Percentiles rank a stretch among this genome's conserved stretches.
Evolutionary conservation across 176 grass and related monocot species (phyloP).

Genomic region (Cenchrus fungigraminus): DNA sequence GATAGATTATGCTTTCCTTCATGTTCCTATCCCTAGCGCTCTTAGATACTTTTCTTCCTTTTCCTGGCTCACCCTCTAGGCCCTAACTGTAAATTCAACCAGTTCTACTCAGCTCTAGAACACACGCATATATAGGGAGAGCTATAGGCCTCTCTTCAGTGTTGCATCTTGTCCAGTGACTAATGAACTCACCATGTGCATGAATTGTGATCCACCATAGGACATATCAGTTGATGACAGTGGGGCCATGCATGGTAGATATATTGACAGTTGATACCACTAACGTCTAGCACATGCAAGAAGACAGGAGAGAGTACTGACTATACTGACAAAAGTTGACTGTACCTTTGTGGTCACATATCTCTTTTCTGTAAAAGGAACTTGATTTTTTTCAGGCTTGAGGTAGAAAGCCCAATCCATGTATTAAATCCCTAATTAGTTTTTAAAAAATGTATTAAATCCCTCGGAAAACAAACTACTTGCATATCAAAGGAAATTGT

Average conservation of each 20-base stretch:
- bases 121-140: not conserved
- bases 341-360: not conserved
- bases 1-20: slow-evolving; percentile 12
- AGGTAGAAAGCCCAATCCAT: not conserved
- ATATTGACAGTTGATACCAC: no score
- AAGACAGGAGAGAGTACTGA: not conserved
- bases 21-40: slow-evolving; percentile 21
- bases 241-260: not conserved
- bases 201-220: not conserved
- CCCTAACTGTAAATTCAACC: not conserved
- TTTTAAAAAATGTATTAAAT: not conserved
- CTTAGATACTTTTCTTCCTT: slow-evolving; percentile 9
- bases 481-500: not conserved
- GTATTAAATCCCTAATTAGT: not conserved
- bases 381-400: not conserved
- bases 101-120: not conserved
- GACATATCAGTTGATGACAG: not conserved
- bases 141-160: not conserved
- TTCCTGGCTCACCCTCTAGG: slow-evolving; percentile 17
- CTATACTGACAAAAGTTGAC: not conserved
- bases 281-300: not conserved
- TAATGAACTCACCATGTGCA: slow-evolving; percentile 1
- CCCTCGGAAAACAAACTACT: no score
- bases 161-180: not conserved
- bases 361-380: not conserved